phyloP scores from a whole-genome alignment of 164 flowering plant genomes.

The Berberis thunbergii region DNA sequence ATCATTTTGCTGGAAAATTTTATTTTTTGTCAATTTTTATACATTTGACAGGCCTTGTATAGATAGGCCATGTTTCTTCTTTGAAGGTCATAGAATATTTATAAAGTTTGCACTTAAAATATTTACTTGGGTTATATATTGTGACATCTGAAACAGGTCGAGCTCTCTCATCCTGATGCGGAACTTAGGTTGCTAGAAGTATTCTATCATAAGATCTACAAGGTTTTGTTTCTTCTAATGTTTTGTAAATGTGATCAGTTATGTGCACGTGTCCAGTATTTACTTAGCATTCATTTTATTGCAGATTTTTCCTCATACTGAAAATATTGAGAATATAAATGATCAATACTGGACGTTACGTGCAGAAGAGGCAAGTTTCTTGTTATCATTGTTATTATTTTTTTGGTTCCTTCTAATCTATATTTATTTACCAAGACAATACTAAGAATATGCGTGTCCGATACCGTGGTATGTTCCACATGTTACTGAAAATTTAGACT shows the following conservation, averaged over 20 bases:
- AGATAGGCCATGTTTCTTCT: too few species aligned
- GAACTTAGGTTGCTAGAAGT: constrained; percentile 93
- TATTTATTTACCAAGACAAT: too few species aligned
- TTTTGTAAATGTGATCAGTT: not conserved
- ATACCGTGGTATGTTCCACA: too few species aligned
- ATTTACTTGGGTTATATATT: not conserved
- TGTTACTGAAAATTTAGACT: too few species aligned
- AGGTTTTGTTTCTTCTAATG: constrained; percentile 32
- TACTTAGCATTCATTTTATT: not conserved
- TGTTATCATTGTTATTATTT: too few species aligned
- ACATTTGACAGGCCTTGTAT: too few species aligned
- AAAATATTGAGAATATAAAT: constrained; percentile 76
- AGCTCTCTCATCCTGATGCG: constrained; percentile 81
- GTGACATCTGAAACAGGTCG: constrained; percentile 48
- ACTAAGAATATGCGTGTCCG: too few species aligned
- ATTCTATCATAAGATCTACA: constrained; percentile 95
- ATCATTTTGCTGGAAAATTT: too few species aligned
- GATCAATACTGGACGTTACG: constrained; percentile 89
- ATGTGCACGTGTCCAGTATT: not conserved
- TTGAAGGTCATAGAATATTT: too few species aligned
- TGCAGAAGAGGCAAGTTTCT: constrained; percentile 59
- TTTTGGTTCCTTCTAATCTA: too few species aligned
- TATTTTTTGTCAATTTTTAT: too few species aligned
- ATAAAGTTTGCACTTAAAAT: too few species aligned
- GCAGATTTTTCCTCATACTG: constrained; percentile 71